These are phyloP conservation scores for Naegleria gruberi DNA, from an alignment of 208 protist genomes.

Conservation along the genomic window DNA sequence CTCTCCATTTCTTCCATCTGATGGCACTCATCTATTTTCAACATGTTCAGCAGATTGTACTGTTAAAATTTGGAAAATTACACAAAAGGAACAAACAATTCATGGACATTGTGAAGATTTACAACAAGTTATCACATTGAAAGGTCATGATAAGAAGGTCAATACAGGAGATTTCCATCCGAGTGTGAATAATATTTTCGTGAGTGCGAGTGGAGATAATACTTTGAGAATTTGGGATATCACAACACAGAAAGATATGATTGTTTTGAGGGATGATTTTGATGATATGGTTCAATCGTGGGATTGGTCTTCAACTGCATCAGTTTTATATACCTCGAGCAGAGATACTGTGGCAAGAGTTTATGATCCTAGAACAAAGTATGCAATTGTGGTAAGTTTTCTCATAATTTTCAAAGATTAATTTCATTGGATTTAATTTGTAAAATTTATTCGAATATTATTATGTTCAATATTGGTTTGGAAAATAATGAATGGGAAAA, in stretches of 20 bases:
- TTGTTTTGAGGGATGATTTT: neutral
- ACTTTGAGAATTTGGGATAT: conserved; percentile 11
- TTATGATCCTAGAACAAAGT: neutral
- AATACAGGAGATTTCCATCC: neutral
- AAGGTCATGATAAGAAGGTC: neutral
- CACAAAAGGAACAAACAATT: neutral
- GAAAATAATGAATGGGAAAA: neutral
- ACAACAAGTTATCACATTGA: neutral
- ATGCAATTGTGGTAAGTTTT: neutral
- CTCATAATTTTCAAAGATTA: neutral
- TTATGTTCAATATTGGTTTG: too few species aligned
- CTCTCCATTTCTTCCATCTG: neutral
- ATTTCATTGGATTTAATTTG: too few species aligned
- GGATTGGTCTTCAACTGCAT: neutral
- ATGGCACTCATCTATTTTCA: neutral
- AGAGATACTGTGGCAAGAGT: neutral
- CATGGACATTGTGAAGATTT: neutral
- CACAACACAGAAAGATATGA: neutral
- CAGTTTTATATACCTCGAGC: neutral
- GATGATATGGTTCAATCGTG: neutral
- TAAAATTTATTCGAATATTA: too few species aligned
- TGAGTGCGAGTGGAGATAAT: neutral
- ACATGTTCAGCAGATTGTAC: neutral
- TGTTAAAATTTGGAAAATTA: neutral
- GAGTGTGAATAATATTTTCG: neutral